These are phyloP conservation scores for Buxus sempervirens DNA, from an alignment of 164 flowering plant genomes.

Conservation along the genomic window DNA sequence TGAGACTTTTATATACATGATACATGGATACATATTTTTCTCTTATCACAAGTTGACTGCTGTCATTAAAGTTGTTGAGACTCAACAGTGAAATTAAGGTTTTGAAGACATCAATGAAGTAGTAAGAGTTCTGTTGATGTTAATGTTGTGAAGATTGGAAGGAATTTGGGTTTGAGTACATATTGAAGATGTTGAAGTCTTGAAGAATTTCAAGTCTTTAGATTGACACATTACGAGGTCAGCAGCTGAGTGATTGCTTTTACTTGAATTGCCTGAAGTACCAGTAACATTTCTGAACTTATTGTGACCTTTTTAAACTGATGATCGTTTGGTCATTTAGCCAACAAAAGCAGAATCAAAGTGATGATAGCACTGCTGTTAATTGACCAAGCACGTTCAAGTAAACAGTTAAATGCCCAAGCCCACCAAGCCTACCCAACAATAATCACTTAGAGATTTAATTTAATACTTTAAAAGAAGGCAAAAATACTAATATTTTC, in stretches of 20 bases:
- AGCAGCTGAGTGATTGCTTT: constrained; percentile 49
- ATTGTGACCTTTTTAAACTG: background rate
- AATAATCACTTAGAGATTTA: no score
- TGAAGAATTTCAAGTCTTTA: constrained; percentile 80
- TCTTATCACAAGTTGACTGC: constrained; percentile 25
- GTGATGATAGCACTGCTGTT: background rate
- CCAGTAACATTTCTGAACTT: background rate
- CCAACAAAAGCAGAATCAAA: background rate
- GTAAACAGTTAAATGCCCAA: no score
- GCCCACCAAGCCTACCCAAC: no score
- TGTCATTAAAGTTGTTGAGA: constrained; percentile 50
- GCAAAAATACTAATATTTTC: no score
- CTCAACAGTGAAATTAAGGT: constrained; percentile 68
- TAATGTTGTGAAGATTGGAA: constrained; percentile 83
- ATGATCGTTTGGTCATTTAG: constrained; percentile 2
- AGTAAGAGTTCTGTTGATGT: constrained; percentile 80
- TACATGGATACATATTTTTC: constrained; percentile 12
- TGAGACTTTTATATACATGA: constrained; percentile 16
- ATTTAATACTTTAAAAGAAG: no score
- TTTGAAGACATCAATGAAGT: constrained; percentile 82
- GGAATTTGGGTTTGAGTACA: constrained; percentile 66
- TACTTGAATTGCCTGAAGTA: constrained; percentile 27
- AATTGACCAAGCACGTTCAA: no score
- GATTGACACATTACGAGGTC: constrained; percentile 54
- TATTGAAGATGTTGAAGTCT: constrained; percentile 82